Evolutionary conservation across 768 basidiomycete genomes (phyloP), one percentile per base, ranked within the genome.

Genomic region (Boletus pseudopeckii): DNA sequence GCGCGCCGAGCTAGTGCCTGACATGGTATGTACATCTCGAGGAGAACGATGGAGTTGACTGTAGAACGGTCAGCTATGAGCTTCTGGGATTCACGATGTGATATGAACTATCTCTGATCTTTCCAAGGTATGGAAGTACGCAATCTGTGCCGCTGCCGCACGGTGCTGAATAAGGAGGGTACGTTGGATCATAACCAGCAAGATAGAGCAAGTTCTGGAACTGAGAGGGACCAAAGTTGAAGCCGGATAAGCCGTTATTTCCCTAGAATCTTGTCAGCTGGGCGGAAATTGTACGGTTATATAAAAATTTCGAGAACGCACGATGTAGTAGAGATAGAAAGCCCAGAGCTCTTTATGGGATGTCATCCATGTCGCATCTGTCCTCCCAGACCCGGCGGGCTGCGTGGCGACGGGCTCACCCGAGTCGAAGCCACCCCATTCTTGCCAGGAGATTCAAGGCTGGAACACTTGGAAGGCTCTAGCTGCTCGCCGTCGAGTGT

Each of bases 31-130:
- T n/a, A n/a, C n/a, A n/a, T n/a, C n/a, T n/a, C n/a, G 24, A 89
- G 74, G 24, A 90, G 76, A 5, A 90, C 85, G 56, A 90, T 87
- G 3, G 88, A 86, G 61, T 88, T 90, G 52, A 88, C 85, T 88
- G 60, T 17, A 9, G 22, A 18, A 43, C 10, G 40, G 33, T n/a
- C 42, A 53, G 32, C n/a, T 20, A 1, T 37, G 45, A 36, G 45
- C 17, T 17, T 13, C 11, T 18, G 18, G 36, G 0, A 24, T 22
- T n/a, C 14, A 17, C 32, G 17, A 32, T 44, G n/a, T 33, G 11
- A 17, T 39, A 58, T 82, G 48, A 56, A 85, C 86, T 80, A 61
- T 85, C 80, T 53, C 84, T 79, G 32, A 80, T 73, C 42, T 66
- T 70, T 22, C 86, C 85, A 37, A 86, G 77, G 65, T 83, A 88